These are phyloP conservation scores for Thalassiosira mediterranea DNA, from an alignment of 352 stramenopile species.

Conservation along the genomic window DNA sequence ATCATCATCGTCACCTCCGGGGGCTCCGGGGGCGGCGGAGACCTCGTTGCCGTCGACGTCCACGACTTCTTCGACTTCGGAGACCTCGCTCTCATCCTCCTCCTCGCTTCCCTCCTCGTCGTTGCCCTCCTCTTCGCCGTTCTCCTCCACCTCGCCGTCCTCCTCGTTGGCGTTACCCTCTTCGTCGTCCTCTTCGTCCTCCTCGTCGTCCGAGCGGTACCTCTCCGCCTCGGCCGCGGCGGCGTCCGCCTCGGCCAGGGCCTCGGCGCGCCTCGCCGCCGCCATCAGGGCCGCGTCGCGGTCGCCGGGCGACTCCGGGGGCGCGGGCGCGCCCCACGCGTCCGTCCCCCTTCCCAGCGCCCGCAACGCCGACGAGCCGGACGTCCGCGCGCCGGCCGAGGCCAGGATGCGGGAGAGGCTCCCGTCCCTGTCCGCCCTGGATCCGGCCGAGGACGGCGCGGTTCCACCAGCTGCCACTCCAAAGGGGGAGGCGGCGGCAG, in stretches of 20 bases:
- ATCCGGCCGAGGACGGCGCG: not conserved
- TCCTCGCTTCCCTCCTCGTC: slow-evolving; percentile 18
- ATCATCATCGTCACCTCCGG: slow-evolving; percentile 25
- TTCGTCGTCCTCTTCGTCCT: slow-evolving; percentile 18
- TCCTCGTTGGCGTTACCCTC: slow-evolving; percentile 20
- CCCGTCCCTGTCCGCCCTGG: slow-evolving; percentile 12
- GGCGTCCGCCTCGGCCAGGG: too few species aligned
- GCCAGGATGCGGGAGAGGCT: slow-evolving; percentile 34
- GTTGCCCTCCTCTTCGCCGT: not conserved
- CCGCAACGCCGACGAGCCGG: not conserved
- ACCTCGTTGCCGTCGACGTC: slow-evolving; percentile 30
- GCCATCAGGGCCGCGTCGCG: not conserved
- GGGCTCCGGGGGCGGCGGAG: slow-evolving; percentile 7
- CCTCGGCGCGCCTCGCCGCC: not conserved
- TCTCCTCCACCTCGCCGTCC: not conserved
- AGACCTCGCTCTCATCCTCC: slow-evolving; percentile 23
- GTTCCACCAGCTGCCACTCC: not conserved
- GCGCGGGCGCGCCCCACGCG: not conserved
- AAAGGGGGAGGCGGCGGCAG: not conserved
- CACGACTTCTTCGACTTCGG: slow-evolving; percentile 33
- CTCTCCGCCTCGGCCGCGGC: slow-evolving; percentile 1
- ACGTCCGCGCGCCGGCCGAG: not conserved
- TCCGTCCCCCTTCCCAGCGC: not conserved
- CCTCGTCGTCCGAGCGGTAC: slow-evolving; percentile 6
- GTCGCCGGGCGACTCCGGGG: too few species aligned